Conservation (phyloP, 768 basidiomycete genomes). For the Heimioporus sp. region DNA sequence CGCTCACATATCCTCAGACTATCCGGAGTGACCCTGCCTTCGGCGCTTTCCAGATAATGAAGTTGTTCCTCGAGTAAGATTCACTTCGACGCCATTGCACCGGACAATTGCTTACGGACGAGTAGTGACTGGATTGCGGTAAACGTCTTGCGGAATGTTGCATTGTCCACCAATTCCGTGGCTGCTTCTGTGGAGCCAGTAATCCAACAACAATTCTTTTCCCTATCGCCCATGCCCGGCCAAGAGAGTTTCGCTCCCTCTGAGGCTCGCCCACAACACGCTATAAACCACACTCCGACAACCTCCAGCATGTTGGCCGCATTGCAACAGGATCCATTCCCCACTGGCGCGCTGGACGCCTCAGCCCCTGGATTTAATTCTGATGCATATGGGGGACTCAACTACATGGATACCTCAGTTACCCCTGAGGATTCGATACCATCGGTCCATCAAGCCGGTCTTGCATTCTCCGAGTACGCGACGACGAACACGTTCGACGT, state of each 20-base stretch:
- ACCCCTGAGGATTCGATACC: constrained; percentile 62
- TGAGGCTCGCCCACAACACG: constrained; percentile 57
- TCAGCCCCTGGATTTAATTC: constrained; percentile 58
- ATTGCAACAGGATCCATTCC: constrained; percentile 74
- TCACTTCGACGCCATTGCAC: neutral
- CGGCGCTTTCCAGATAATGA: constrained; percentile 89
- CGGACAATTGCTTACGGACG: constrained; percentile 16
- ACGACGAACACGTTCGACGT: constrained; percentile 70
- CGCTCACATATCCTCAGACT: constrained; percentile 48
- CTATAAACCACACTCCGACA: constrained; percentile 81
- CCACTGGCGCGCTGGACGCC: constrained; percentile 63
- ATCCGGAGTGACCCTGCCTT: constrained; percentile 92
- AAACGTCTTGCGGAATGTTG: constrained; percentile 83
- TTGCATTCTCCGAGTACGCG: constrained; percentile 72
- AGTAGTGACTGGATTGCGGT: constrained; percentile 87
- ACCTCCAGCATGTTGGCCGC: constrained; percentile 91
- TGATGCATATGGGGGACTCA: constrained; percentile 67
- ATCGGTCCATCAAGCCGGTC: constrained; percentile 57
- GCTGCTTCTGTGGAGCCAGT: constrained; percentile 90
- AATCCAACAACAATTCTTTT: constrained; percentile 87
- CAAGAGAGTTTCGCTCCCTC: constrained; percentile 73
- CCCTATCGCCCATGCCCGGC: constrained; percentile 85
- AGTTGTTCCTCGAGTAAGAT: constrained; percentile 85
- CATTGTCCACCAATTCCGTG: constrained; percentile 86
- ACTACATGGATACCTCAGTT: constrained; percentile 73